phyloP scores from a whole-genome alignment of 2,329 filamentous ascomycete genomes.

The Aspergillus sp. region DNA sequence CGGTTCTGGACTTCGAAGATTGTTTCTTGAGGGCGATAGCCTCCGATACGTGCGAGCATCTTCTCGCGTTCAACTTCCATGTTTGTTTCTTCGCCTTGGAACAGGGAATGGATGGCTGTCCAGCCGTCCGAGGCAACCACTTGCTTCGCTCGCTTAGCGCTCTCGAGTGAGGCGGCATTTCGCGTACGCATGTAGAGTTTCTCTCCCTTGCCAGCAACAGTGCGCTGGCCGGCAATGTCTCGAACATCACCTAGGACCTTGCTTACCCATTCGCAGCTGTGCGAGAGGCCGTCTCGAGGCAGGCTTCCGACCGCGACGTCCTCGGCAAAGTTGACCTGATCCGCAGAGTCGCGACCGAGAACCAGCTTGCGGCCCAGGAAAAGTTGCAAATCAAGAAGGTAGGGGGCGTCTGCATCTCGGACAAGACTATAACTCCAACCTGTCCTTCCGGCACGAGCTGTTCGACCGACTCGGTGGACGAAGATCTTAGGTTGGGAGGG shows the following conservation, averaged over 20 bases:
- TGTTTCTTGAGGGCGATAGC: conserved; percentile 86
- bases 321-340: conserved; percentile 69
- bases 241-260: conserved; percentile 73
- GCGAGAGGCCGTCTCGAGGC: conserved; percentile 70
- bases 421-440: conserved; percentile 97
- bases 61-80: conserved; percentile 72
- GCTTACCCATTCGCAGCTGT: conserved; percentile 76
- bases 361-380: conserved; percentile 86
- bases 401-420: conserved; percentile 82
- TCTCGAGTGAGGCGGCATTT: conserved; percentile 85
- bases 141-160: conserved; percentile 81
- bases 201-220: conserved; percentile 82
- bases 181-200: conserved; percentile 88
- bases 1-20: conserved; percentile 92
- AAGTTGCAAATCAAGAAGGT: conserved; percentile 88
- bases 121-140: conserved; percentile 69
- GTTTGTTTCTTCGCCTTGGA: conserved; percentile 64
- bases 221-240: conserved; percentile 69
- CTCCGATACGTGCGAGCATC: conserved; percentile 85
- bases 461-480: conserved; percentile 92
- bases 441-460: conserved; percentile 85
- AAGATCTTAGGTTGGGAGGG: conserved; percentile 96
- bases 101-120: conserved; percentile 75
- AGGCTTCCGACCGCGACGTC: conserved; percentile 82
- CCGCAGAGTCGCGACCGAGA: conserved; percentile 64